Percentiles rank a stretch among this genome's conserved stretches.
phyloP scores from a whole-genome alignment of 2,329 filamentous ascomycete species.

The Clonostachys chloroleuca region DNA sequence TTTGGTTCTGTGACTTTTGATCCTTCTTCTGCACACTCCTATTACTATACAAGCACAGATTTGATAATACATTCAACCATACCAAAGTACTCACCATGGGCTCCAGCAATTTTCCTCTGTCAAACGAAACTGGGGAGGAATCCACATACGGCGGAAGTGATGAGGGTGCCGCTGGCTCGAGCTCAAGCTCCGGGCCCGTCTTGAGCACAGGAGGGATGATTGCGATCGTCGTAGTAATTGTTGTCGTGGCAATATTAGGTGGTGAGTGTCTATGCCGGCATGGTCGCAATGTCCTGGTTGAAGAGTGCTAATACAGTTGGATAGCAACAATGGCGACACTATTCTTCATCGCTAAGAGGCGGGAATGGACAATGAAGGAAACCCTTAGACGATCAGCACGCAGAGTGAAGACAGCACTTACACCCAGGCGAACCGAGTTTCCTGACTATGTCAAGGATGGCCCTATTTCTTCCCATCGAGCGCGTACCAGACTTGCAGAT shows the following conservation, averaged over 20 bases:
- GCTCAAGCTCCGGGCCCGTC: slow-evolving; percentile 24
- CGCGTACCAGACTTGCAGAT: slow-evolving; percentile 39
- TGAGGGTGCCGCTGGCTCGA: slow-evolving; percentile 60
- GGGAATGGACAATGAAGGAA: slow-evolving; percentile 75
- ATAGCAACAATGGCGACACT: slow-evolving; percentile 61
- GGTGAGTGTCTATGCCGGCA: slow-evolving; percentile 41
- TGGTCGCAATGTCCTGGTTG: background rate
- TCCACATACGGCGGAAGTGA: too few species aligned
- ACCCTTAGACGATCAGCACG: slow-evolving; percentile 65
- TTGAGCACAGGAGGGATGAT: slow-evolving; percentile 67
- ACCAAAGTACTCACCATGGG: too few species aligned
- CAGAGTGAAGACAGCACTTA: slow-evolving; percentile 56
- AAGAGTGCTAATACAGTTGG: slow-evolving; percentile 6
- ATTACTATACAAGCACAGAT: too few species aligned
- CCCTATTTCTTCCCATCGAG: slow-evolving; percentile 17
- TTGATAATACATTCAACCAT: too few species aligned
- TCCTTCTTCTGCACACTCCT: too few species aligned
- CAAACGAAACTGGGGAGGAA: too few species aligned
- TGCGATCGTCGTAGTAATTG: slow-evolving; percentile 71
- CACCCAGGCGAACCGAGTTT: slow-evolving; percentile 58
- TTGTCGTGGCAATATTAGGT: slow-evolving; percentile 61
- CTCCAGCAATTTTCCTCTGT: too few species aligned
- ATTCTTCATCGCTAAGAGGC: slow-evolving; percentile 79
- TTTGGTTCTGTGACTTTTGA: too few species aligned
- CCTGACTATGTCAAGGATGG: slow-evolving; percentile 50